Evolutionary conservation across 768 basidiomycete species (phyloP).

Genomic region (Peribolospora kevripleyi): DNA sequence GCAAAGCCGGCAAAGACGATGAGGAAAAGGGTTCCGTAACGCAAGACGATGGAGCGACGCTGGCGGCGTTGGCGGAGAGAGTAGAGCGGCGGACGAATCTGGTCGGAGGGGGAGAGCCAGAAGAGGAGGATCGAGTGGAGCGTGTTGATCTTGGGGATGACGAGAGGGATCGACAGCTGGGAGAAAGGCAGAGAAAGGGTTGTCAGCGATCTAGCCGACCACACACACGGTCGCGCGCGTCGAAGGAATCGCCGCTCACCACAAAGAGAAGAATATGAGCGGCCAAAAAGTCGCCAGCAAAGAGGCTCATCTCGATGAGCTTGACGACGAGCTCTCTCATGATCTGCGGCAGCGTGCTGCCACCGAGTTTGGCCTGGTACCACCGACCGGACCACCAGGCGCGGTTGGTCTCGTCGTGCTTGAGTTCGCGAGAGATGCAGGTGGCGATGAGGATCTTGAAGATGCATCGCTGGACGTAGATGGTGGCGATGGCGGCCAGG

Average conservation of each 20-base stretch:
- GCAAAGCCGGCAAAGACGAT: slow-evolving; percentile 42
- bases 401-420: slow-evolving; percentile 93
- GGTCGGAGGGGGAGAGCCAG: slow-evolving; percentile 85
- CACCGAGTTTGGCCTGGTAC: slow-evolving; percentile 82
- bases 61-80: slow-evolving; percentile 70
- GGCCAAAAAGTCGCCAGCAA: slow-evolving; percentile 79
- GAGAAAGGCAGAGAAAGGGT: slow-evolving; percentile 40
- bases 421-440: slow-evolving; percentile 90
- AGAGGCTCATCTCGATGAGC: slow-evolving; percentile 81
- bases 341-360: slow-evolving; percentile 87
- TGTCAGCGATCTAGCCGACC: background rate
- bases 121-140: slow-evolving; percentile 78
- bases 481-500: slow-evolving; percentile 71
- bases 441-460: slow-evolving; percentile 85
- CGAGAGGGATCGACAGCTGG: slow-evolving; percentile 63
- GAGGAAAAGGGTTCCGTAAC: slow-evolving; percentile 58
- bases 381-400: slow-evolving; percentile 96
- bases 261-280: slow-evolving; percentile 29
- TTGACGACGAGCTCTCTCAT: slow-evolving; percentile 94
- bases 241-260: slow-evolving; percentile 7
- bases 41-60: slow-evolving; percentile 32
- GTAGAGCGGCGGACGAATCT: slow-evolving; percentile 73
- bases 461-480: slow-evolving; percentile 71
- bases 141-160: slow-evolving; percentile 77
- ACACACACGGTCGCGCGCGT: background rate